These are phyloP conservation scores for Mucor indicus DNA, from an alignment of 371 early-diverging fungal genomes.

Conservation along the genomic window DNA sequence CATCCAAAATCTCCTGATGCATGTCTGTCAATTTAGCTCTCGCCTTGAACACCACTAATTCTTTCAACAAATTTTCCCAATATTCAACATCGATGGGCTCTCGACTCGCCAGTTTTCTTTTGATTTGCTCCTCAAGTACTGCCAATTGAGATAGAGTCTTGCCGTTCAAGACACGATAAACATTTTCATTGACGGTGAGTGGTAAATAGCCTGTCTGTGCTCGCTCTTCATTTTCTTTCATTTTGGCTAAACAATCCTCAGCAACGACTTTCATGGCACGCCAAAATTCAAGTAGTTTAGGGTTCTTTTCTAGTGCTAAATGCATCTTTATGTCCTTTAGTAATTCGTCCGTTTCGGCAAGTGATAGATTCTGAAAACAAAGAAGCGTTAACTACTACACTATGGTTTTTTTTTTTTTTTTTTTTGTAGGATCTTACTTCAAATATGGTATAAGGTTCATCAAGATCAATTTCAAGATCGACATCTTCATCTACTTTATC, in stretches of 20 bases:
- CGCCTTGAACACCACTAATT: conserved; percentile 80
- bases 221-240: conserved; percentile 31
- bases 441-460: conserved; percentile 86
- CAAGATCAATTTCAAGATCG: conserved; percentile 78
- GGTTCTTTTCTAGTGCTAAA: conserved; percentile 75
- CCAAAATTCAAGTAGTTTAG: conserved; percentile 80
- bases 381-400: not conserved
- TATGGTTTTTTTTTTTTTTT: too few species aligned
- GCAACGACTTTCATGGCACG: conserved; percentile 78
- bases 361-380: conserved; percentile 46
- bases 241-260: conserved; percentile 63
- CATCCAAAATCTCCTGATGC: conserved; percentile 71
- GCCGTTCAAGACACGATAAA: conserved; percentile 64
- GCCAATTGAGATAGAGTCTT: conserved; percentile 75
- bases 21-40: conserved; percentile 71
- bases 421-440: conserved; percentile 41
- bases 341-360: conserved; percentile 74
- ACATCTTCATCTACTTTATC: conserved; percentile 72
- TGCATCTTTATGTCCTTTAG: conserved; percentile 86
- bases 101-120: conserved; percentile 62
- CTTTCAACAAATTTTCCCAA: conserved; percentile 85
- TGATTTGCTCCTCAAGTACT: conserved; percentile 70
- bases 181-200: conserved; percentile 57
- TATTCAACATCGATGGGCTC: conserved; percentile 90
- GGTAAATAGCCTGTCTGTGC: conserved; percentile 32